Evolutionary conservation across 345 rosid genomes (phyloP), one percentile per base, ranked within the genome.

Genomic region (Lepidium aucheri): DNA sequence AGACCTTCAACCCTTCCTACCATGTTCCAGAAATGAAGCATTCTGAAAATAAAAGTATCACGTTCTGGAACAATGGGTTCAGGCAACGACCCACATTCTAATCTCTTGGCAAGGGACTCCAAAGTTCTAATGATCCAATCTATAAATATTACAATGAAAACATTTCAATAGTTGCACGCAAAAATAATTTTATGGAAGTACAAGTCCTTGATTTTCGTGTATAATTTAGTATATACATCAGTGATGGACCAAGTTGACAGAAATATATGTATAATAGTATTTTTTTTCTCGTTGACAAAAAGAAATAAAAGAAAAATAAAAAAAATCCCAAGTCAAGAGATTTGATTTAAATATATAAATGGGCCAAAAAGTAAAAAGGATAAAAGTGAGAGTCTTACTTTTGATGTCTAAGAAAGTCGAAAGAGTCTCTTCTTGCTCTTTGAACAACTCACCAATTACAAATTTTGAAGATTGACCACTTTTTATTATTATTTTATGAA

Each of bases 301-400:
- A 43, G 14, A 54, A 63, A 45, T 42, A 17, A 63, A 43, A 53
- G 6, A 20, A 20, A 20, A 20, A 2, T 1, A 20, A 20, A 20
- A 2, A 54, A 71, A 53, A 38, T 32, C 53, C 8, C 33, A 72
- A 56, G 59, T 63, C 59, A 40, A 71, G 63, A 70, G 63, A 63
- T 70, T 62, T 54, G 44, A 53, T 63, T 55, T 39, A 46, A 26
- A 14, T 63, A 28, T 63, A 55, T 55, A 63, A 71, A 63, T 47
- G 58, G 49, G 36, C 59, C 59, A 71, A 63, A 26, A 64, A 63
- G 57, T 60, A 60, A 60, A 52, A 38, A 45, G 12, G 10, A 61
- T 54, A 26, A 54, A 63, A 49, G 45, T 36, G 22, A 20, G 70
- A 62, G 56, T 56, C 28, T 63, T 63, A 28, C 63, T 45, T 70